Evolutionary conservation across 2,329 filamentous ascomycete species (phyloP), one percentile per base, ranked within the genome.

Genomic region (Fusarium tjaetaba): DNA sequence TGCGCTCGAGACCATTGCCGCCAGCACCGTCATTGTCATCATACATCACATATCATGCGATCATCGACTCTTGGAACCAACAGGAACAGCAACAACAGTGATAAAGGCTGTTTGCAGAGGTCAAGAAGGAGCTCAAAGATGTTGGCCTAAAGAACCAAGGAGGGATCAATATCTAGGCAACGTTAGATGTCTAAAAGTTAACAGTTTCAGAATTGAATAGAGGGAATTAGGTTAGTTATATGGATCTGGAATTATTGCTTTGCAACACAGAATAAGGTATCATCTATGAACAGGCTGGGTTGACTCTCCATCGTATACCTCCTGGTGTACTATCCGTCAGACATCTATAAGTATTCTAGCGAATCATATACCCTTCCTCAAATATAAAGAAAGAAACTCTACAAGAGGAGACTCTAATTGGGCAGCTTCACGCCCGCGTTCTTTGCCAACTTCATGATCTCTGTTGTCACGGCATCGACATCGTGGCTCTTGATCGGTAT

Each of bases 401-500:
- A 18, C 1, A 38, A 36, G 16, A 16, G 34, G 15, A 16, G 15
- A 36, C 8, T 20, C 53, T 32, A 72, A 15, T 72, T 73, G 1
- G 51, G 60, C 15, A 73, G 16, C 15, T 61, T 38, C 0, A 67
- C 14, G 13, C 63, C 58, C 6, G 53, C 56, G 20, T 45, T 45
- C 42, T 60, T 64, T 26, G 78, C 79, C 39, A 82, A 51, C 24
- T 76, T 73, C 34, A 80, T 38, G 5, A 83, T 81, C 20, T 73
- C 57, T 2, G 52, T 59, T 24, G 73, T 66, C 7, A 83, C 74
- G 24, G 69, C 66, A n/a, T 88, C 84, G 7, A 95, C 91, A 80
- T 95, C 93, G 36, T 81, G 82, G 28, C 82, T 84, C 84, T 92
- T 93, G 67, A 95, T 86, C 4, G 93, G 92, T 55, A 96, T 84